These are phyloP conservation scores for Colletotrichum sp. DNA, from an alignment of 2,329 filamentous ascomycete species.

Conservation along the genomic window DNA sequence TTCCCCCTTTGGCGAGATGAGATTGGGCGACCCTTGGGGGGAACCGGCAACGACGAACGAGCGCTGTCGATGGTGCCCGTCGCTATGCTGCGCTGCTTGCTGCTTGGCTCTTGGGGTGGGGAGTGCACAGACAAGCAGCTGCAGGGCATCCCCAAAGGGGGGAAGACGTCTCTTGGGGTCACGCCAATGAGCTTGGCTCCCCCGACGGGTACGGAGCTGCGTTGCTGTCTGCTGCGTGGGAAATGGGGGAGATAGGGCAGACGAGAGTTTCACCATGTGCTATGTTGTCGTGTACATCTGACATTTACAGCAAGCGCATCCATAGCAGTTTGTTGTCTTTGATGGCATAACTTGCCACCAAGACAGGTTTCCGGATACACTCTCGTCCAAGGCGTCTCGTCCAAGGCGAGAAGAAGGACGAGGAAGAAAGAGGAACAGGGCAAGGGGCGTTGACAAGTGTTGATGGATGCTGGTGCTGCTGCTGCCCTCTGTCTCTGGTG, in stretches of 20 bases:
- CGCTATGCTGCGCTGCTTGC: background rate
- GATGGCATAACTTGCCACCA: background rate
- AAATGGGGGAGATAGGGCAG: background rate
- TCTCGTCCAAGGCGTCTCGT: background rate
- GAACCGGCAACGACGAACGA: background rate
- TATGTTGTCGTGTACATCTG: background rate
- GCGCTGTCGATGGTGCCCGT: background rate
- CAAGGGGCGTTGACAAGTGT: background rate
- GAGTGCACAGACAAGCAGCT: constrained; percentile 12
- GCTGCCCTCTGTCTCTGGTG: background rate
- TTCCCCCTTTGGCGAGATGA: background rate
- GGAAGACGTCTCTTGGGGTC: background rate
- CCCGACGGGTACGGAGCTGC: constrained; percentile 4
- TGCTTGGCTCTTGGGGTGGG: background rate
- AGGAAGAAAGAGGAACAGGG: background rate
- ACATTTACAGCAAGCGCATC: background rate
- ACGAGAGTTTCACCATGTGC: constrained; percentile 16
- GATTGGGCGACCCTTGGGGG: background rate
- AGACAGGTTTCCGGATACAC: background rate
- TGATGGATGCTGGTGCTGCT: background rate
- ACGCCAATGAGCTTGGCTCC: constrained; percentile 19
- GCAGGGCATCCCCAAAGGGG: constrained; percentile 8
- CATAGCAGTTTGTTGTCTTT: background rate
- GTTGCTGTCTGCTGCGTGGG: background rate
- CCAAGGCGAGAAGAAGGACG: background rate